These are phyloP conservation scores for Dendrobium officinale DNA, from an alignment of 106 monocot species.

Conservation along the genomic window DNA sequence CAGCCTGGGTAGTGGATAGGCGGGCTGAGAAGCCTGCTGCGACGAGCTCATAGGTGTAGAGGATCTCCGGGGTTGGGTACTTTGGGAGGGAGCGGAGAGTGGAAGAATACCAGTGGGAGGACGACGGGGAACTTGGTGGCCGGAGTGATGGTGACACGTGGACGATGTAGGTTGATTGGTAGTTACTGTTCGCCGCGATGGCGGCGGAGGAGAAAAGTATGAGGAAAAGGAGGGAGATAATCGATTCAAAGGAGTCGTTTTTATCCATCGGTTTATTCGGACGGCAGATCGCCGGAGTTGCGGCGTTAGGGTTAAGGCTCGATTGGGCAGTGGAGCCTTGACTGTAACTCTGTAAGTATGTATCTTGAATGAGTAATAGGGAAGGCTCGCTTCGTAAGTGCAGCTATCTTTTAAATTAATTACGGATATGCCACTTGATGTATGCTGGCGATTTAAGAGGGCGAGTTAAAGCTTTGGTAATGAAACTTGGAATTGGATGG, in stretches of 20 bases:
- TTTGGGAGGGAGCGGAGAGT: constrained; percentile 54
- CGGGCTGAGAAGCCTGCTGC: constrained; percentile 61
- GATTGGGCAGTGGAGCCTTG: constrained; percentile 16
- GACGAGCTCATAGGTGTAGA: constrained; percentile 61
- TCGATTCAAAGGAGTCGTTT: background rate
- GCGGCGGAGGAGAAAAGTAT: background rate
- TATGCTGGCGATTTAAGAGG: background rate
- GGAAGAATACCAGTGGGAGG: constrained; percentile 33
- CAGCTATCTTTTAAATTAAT: background rate
- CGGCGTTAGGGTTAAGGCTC: constrained; percentile 22
- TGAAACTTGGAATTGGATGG: background rate
- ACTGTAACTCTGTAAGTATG: constrained; percentile 49
- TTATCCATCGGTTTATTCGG: constrained; percentile 2
- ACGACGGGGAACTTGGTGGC: constrained; percentile 37
- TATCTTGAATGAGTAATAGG: constrained; percentile 31
- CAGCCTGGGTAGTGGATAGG: constrained; percentile 42
- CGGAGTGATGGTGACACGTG: constrained; percentile 17
- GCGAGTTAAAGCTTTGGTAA: background rate
- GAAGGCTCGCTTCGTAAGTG: constrained; percentile 11
- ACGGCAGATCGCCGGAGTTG: constrained; percentile 4
- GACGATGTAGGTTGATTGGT: constrained; percentile 7
- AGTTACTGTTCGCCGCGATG: background rate
- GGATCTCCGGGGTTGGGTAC: constrained; percentile 20
- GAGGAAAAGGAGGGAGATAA: background rate
- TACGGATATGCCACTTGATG: background rate